Conservation (phyloP, 345 rosid genomes). For the Raphanus sativus region DNA sequence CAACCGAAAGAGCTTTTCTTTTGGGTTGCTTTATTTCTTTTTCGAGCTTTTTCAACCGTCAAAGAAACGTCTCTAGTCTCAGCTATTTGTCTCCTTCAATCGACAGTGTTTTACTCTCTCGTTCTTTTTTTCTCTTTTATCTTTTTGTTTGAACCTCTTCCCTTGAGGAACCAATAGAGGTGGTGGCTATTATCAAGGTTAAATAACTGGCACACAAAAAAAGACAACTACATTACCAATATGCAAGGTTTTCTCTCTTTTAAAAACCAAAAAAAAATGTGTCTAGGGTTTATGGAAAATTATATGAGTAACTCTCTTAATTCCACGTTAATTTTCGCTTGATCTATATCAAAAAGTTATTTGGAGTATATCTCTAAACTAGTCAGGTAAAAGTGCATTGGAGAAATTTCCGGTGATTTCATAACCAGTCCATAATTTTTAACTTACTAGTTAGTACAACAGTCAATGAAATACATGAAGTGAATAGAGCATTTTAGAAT, state of each 20-base stretch:
- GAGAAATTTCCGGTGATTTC: not conserved
- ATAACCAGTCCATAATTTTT: not conserved
- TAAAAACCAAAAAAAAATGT: not conserved
- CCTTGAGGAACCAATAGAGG: slow-evolving; percentile 21
- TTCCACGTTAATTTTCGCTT: not conserved
- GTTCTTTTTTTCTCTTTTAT: not conserved
- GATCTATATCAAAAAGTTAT: not conserved
- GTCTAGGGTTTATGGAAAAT: not conserved
- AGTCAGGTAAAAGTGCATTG: not conserved
- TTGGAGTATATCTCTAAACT: not conserved
- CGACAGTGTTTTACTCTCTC: slow-evolving; percentile 17
- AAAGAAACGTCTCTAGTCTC: slow-evolving; percentile 35
- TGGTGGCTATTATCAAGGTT: not conserved
- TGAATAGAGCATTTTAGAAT: not conserved
- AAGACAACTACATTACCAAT: not conserved
- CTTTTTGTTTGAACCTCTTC: not conserved
- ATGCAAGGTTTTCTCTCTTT: not conserved
- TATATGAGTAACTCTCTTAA: not conserved
- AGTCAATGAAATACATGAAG: not conserved
- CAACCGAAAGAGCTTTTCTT: slow-evolving; percentile 43
- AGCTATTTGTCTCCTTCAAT: slow-evolving; percentile 11
- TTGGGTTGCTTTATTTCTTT: slow-evolving; percentile 27
- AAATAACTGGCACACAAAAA: not conserved
- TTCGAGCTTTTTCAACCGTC: slow-evolving; percentile 36
- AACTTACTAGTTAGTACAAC: not conserved